A percentile compares a stretch with the other conserved stretches of the same genome.
These are phyloP conservation scores for Globisporangium paroecandrum DNA, from an alignment of 352 stramenopile genomes.

Conservation along the genomic window DNA sequence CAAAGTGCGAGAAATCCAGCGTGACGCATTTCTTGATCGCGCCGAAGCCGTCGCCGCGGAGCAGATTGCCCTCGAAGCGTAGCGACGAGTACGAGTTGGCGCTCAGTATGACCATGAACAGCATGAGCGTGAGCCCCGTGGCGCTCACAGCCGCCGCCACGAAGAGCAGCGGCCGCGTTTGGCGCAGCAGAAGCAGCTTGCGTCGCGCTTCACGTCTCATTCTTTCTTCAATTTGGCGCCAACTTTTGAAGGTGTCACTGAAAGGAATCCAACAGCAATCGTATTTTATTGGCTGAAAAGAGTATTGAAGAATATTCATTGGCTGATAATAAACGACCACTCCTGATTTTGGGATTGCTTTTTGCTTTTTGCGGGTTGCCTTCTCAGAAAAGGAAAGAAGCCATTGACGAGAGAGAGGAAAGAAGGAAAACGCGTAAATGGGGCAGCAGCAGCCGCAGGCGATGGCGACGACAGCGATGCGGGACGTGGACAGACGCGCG, in stretches of 20 bases:
- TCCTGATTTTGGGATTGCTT: neutral
- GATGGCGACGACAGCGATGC: neutral
- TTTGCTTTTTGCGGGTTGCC: neutral
- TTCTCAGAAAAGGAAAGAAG: neutral
- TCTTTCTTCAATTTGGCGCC: neutral
- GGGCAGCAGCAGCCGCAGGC: neutral
- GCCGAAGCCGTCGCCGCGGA: neutral
- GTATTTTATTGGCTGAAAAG: neutral
- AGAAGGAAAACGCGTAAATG: neutral
- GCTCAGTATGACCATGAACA: neutral
- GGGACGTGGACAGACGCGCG: neutral
- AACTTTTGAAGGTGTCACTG: neutral
- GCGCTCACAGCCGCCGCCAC: neutral
- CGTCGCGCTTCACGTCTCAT: neutral
- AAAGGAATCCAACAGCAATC: neutral
- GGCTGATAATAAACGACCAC: neutral
- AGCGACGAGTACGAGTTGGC: conserved; percentile 3
- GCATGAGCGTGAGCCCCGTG: neutral
- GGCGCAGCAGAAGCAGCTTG: neutral
- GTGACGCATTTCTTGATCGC: conserved; percentile 23
- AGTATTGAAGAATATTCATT: neutral
- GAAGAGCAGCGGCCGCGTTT: conserved; percentile 3
- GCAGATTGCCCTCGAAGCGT: neutral
- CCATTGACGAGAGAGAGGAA: neutral
- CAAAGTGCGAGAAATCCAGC: conserved; percentile 36